Evolutionary conservation across 495 filamentous ascomycete species (phyloP).

Genomic region (Penicillium pulvis): DNA sequence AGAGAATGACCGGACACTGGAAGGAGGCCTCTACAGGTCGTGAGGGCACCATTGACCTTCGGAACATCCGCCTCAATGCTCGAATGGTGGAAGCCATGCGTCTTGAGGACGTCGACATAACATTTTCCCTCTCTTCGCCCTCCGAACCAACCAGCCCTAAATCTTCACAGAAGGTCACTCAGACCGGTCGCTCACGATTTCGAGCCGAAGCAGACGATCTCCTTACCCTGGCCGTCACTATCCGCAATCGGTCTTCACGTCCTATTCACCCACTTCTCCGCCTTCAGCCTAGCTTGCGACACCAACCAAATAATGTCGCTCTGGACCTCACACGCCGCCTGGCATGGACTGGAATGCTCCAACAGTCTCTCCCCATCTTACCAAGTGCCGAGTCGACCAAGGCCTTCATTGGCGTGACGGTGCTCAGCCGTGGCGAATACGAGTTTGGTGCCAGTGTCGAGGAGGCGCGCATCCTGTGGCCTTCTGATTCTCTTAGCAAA

Average conservation of each 20-base stretch:
- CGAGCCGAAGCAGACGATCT: constrained; percentile 69
- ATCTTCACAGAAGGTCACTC: constrained; percentile 27
- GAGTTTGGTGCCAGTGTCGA: constrained; percentile 82
- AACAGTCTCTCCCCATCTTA: constrained; percentile 68
- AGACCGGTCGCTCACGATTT: constrained; percentile 53
- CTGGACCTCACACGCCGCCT: constrained; percentile 84
- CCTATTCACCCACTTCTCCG: constrained; percentile 74
- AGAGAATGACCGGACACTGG: constrained; percentile 71
- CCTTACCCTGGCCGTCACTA: constrained; percentile 63
- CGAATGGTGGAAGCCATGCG: constrained; percentile 84
- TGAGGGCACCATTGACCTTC: constrained; percentile 71
- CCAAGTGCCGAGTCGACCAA: constrained; percentile 54
- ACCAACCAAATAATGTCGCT: constrained; percentile 71
- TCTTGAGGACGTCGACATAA: constrained; percentile 77
- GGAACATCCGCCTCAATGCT: constrained; percentile 67
- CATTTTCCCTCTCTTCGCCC: constrained; percentile 53
- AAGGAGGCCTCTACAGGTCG: constrained; percentile 59
- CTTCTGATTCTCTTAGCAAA: constrained; percentile 11
- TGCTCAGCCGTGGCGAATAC: constrained; percentile 77
- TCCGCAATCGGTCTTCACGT: constrained; percentile 70
- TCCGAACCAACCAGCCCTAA: constrained; percentile 20
- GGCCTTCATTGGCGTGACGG: constrained; percentile 65
- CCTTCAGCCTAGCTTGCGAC: constrained; percentile 72
- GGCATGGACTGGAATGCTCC: constrained; percentile 81
- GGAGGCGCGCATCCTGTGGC: constrained; percentile 59